phyloP scores from a whole-genome alignment of 192 early-diverging fungal genomes.

The Lobulomyces angularis region DNA sequence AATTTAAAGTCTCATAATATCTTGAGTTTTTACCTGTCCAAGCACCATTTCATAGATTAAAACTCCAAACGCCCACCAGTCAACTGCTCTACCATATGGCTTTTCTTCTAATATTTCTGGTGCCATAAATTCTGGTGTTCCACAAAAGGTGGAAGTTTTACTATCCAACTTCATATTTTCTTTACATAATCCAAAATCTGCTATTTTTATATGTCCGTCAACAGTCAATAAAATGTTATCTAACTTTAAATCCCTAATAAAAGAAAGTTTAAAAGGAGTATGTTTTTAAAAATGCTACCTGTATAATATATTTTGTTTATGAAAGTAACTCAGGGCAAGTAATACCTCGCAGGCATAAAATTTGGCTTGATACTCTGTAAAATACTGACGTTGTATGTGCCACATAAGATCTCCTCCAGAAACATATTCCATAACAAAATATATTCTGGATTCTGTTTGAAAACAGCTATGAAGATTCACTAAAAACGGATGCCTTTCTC shows the following conservation, averaged over 20 bases:
- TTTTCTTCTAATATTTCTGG: conserved; percentile 91
- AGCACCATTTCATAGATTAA: conserved; percentile 53
- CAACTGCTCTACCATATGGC: conserved; percentile 89
- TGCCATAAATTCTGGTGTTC: conserved; percentile 98
- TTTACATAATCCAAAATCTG: conserved; percentile 98
- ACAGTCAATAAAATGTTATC: conserved; percentile 87
- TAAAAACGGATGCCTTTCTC: conserved; percentile 86
- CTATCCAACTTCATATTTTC: conserved; percentile 80
- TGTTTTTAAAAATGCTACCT: conserved; percentile 18
- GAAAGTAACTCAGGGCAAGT: conserved; percentile 90
- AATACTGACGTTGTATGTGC: conserved; percentile 87
- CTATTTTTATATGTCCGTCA: conserved; percentile 95
- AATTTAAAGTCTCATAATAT: neutral
- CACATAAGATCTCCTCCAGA: conserved; percentile 97
- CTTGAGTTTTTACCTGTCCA: conserved; percentile 19
- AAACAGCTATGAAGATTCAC: conserved; percentile 94
- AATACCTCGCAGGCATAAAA: conserved; percentile 95
- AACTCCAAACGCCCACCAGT: conserved; percentile 92
- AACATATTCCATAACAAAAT: conserved; percentile 98
- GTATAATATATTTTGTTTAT: conserved; percentile 86
- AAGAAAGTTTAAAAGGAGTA: neutral
- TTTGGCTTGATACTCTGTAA: conserved; percentile 83
- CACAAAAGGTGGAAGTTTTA: conserved; percentile 91
- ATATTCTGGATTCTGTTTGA: conserved; percentile 86
- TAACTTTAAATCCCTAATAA: conserved; percentile 76